Evolutionary conservation across 345 rosid genomes (phyloP).

Genomic region (Camelina neglecta): DNA sequence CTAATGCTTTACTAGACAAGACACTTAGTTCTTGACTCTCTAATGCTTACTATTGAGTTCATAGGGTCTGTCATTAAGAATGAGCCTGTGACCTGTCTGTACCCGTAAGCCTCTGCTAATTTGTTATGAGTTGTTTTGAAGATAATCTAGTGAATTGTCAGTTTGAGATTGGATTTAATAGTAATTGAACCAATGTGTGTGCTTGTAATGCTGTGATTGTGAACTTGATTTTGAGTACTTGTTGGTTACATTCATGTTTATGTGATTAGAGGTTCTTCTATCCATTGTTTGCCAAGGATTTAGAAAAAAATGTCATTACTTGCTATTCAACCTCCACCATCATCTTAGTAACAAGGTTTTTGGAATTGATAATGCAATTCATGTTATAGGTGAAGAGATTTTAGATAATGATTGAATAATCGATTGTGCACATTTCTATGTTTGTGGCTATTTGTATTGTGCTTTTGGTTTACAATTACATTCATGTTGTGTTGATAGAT

Average conservation of each 20-base stretch:
- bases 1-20: too few relatives aligned
- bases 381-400: background rate
- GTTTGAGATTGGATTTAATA: background rate
- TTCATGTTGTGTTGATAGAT: background rate
- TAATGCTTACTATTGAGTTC: conserved; percentile 4
- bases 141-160: background rate
- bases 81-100: background rate
- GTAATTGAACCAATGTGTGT: background rate
- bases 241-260: background rate
- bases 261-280: background rate
- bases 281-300: background rate
- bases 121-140: background rate
- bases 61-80: background rate
- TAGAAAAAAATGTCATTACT: too few relatives aligned
- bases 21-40: background rate
- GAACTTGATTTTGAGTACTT: background rate
- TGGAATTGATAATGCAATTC: too few relatives aligned
- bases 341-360: too few relatives aligned
- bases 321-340: too few relatives aligned
- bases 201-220: conserved; percentile 1
- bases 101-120: background rate
- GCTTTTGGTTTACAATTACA: background rate
- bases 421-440: background rate
- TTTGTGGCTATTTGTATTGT: background rate
- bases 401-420: background rate